A percentile compares a stretch with the other conserved stretches of the same genome.
Evolutionary conservation across 441 rosid genomes (phyloP).

Genomic region (Pelargonium australe): DNA sequence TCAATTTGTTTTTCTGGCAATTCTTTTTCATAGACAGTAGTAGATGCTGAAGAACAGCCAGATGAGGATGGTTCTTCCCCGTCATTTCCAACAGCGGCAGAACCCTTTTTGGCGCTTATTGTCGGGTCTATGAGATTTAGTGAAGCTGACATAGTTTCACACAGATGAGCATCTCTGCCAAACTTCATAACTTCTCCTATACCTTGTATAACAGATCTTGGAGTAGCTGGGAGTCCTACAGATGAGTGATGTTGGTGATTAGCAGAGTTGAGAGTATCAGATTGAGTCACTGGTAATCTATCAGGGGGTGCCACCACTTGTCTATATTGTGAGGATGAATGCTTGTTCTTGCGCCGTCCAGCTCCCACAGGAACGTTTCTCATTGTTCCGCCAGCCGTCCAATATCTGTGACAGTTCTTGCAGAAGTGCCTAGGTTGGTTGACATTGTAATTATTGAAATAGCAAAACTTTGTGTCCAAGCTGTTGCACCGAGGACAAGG

Average conservation of each 20-base stretch:
- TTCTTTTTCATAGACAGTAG: conserved; percentile 27
- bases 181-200: conserved; percentile 52
- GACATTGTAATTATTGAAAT: conserved; percentile 67
- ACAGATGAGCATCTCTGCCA: conserved; percentile 49
- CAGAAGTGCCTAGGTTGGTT: conserved; percentile 72
- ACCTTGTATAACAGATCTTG: conserved; percentile 29
- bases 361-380: conserved; percentile 77
- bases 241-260: conserved; percentile 33
- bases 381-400: conserved; percentile 86
- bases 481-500: conserved; percentile 73
- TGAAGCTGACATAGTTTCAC: conserved; percentile 48
- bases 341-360: conserved; percentile 58
- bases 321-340: conserved; percentile 44
- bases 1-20: conserved; percentile 31
- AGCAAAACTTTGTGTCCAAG: conserved; percentile 72
- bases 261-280: conserved; percentile 34
- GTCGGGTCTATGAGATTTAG: conserved; percentile 49
- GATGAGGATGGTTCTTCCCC: conserved; percentile 34
- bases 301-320: conserved; percentile 44
- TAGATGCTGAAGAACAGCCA: conserved; percentile 29
- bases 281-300: conserved; percentile 32
- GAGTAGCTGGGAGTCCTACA: conserved; percentile 30
- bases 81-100: conserved; percentile 25
- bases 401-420: conserved; percentile 68
- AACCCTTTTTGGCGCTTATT: conserved; percentile 26